These are phyloP conservation scores for Acidomyces sp. DNA, from an alignment of 495 filamentous ascomycete species.

Conservation along the genomic window DNA sequence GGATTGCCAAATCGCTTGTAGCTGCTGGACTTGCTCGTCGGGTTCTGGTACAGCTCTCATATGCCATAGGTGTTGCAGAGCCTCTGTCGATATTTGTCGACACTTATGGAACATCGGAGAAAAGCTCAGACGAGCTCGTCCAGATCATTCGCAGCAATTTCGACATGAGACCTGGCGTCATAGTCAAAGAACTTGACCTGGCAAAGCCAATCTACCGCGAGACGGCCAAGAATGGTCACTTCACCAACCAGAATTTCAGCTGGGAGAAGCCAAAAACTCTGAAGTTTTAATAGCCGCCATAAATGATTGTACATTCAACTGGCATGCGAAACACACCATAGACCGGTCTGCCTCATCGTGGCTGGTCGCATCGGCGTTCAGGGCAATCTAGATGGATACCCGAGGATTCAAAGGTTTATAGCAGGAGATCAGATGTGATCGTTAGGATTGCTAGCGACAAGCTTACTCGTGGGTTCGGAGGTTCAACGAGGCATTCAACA, in stretches of 20 bases:
- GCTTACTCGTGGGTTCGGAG: neutral
- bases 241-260: slow-evolving; percentile 93
- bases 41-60: slow-evolving; percentile 90
- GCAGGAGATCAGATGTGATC: neutral
- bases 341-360: too few relatives aligned
- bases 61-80: slow-evolving; percentile 97
- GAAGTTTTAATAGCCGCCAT: slow-evolving; percentile 77
- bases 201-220: slow-evolving; percentile 93
- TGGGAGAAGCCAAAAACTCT: slow-evolving; percentile 98
- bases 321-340: too few relatives aligned
- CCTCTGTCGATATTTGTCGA: slow-evolving; percentile 86
- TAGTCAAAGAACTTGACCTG: slow-evolving; percentile 93
- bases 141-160: slow-evolving; percentile 91
- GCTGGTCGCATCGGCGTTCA: too few relatives aligned
- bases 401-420: too few relatives aligned
- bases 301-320: too few relatives aligned
- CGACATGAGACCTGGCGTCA: slow-evolving; percentile 92
- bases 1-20: slow-evolving; percentile 97
- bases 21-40: slow-evolving; percentile 77
- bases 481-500: slow-evolving; percentile 10
- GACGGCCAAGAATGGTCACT: slow-evolving; percentile 99
- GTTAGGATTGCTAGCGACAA: slow-evolving; percentile 1
- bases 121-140: slow-evolving; percentile 67
- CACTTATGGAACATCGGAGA: slow-evolving; percentile 66
- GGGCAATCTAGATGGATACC: too few relatives aligned